phyloP scores from a whole-genome alignment of 2,329 filamentous ascomycete genomes.

The Talaromyces sp. region DNA sequence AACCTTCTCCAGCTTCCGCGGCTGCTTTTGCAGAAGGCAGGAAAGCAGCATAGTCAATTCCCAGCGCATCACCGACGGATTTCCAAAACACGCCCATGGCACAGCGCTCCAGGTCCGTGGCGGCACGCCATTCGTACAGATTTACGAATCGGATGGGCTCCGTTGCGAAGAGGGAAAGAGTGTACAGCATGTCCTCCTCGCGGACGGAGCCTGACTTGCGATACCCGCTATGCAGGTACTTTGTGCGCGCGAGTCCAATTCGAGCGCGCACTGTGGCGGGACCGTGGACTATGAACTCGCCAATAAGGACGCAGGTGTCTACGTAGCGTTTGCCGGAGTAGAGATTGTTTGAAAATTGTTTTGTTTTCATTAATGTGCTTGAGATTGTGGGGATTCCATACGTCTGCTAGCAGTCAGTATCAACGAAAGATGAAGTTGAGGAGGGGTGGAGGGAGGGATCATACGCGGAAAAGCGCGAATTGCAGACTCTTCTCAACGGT shows the following conservation, averaged over 20 bases:
- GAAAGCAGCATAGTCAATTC: constrained; percentile 49
- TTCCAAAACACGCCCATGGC: constrained; percentile 70
- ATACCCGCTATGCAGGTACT: constrained; percentile 60
- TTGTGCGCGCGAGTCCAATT: constrained; percentile 60
- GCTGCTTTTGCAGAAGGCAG: constrained; percentile 23
- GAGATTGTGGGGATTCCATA: constrained; percentile 58
- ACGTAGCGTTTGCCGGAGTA: constrained; percentile 53
- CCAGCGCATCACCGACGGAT: constrained; percentile 66
- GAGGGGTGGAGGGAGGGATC: not conserved
- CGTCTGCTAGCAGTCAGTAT: constrained; percentile 36
- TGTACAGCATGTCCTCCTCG: constrained; percentile 64
- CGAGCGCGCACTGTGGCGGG: constrained; percentile 45
- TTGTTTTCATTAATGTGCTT: constrained; percentile 47
- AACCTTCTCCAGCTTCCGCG: constrained; percentile 29
- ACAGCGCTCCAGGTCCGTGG: constrained; percentile 66
- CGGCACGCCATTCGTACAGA: constrained; percentile 65
- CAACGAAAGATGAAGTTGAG: not conserved
- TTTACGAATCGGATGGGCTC: constrained; percentile 64
- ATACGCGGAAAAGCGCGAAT: constrained; percentile 58
- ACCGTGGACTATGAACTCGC: constrained; percentile 47
- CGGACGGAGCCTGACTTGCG: constrained; percentile 57
- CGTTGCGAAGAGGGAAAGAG: constrained; percentile 61
- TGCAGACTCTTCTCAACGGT: constrained; percentile 51
- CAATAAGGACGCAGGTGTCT: constrained; percentile 51
- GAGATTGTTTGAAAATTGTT: constrained; percentile 46